Conservation (phyloP, 345 rosid species). For the Raphanus raphanistrum region DNA sequence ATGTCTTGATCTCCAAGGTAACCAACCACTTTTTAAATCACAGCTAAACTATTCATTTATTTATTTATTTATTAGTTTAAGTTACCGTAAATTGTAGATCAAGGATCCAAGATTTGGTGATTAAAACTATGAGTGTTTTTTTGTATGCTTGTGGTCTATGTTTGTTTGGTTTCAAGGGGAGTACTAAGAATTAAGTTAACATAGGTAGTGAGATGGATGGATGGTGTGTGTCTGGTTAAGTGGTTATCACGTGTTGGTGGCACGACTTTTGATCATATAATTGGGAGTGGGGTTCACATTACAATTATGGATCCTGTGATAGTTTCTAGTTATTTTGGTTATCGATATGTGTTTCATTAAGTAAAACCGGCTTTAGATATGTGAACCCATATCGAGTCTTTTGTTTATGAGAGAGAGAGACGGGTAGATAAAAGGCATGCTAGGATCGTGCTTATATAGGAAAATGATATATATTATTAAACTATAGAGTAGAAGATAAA, state of each 20-base stretch:
- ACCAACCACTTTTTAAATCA: neutral
- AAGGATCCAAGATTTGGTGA: neutral
- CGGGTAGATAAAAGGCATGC: neutral
- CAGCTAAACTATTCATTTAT: neutral
- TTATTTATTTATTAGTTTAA: neutral
- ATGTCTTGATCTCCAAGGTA: slow-evolving; percentile 94
- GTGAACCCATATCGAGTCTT: slow-evolving; percentile 16
- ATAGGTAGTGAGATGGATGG: slow-evolving; percentile 18
- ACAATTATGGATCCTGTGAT: neutral
- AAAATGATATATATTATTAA: neutral
- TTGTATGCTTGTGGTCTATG: neutral
- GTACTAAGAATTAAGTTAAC: slow-evolving; percentile 26
- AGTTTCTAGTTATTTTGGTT: slow-evolving; percentile 23
- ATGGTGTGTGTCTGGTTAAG: slow-evolving; percentile 19
- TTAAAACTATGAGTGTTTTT: slow-evolving; percentile 1
- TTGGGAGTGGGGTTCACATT: slow-evolving; percentile 37
- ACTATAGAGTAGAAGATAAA: neutral
- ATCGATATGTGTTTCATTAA: neutral
- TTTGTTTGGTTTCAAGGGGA: slow-evolving; percentile 31
- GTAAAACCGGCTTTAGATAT: slow-evolving; percentile 2
- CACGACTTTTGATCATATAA: slow-evolving; percentile 40
- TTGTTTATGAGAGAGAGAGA: neutral
- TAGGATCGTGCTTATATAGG: slow-evolving; percentile 18
- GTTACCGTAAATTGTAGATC: neutral
- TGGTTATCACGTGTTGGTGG: slow-evolving; percentile 28